These are phyloP conservation scores for Lathyrus aphaca DNA, from an alignment of 306 rosid genomes.

Conservation along the genomic window DNA sequence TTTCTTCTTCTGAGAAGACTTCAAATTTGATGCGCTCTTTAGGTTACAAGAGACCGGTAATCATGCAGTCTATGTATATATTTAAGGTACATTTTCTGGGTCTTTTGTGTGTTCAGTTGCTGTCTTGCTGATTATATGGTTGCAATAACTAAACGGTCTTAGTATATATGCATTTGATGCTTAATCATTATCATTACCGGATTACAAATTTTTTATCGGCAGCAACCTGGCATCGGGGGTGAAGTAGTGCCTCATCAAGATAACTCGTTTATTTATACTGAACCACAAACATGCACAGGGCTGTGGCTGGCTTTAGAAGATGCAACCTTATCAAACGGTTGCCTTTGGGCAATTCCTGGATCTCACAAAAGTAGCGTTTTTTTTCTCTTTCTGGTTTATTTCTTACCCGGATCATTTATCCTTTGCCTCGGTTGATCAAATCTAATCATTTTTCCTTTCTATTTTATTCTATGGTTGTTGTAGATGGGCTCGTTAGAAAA, in stretches of 20 bases:
- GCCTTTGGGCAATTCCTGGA: conserved; percentile 96
- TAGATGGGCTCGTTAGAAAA: conserved; percentile 93
- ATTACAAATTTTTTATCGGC: conserved; percentile 40
- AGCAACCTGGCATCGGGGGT: conserved; percentile 99
- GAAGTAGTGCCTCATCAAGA: conserved; percentile 99
- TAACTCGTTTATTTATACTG: conserved; percentile 86
- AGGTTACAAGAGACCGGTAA: conserved; percentile 77
- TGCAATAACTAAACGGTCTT: conserved; percentile 19
- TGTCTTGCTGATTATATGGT: conserved; percentile 27
- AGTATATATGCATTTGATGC: conserved; percentile 20
- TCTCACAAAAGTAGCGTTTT: conserved; percentile 75
- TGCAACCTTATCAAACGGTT: conserved; percentile 75
- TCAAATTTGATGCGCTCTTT: conserved; percentile 68
- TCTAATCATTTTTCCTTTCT: conserved; percentile 12
- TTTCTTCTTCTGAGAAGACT: conserved; percentile 73
- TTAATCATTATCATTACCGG: conserved; percentile 15
- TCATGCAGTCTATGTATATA: conserved; percentile 93
- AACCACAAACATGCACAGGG: conserved; percentile 93
- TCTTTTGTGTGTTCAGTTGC: conserved; percentile 9
- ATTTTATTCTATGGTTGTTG: conserved; percentile 28
- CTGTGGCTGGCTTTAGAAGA: conserved; percentile 96
- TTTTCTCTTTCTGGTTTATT: conserved; percentile 19
- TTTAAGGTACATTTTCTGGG: conserved; percentile 69
- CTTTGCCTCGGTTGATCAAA: conserved; percentile 30
- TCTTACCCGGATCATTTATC: not conserved